A percentile compares a stretch with the other conserved stretches of the same genome.
Evolutionary conservation across 345 rosid genomes (phyloP).

Genomic region (Ricinus communis): DNA sequence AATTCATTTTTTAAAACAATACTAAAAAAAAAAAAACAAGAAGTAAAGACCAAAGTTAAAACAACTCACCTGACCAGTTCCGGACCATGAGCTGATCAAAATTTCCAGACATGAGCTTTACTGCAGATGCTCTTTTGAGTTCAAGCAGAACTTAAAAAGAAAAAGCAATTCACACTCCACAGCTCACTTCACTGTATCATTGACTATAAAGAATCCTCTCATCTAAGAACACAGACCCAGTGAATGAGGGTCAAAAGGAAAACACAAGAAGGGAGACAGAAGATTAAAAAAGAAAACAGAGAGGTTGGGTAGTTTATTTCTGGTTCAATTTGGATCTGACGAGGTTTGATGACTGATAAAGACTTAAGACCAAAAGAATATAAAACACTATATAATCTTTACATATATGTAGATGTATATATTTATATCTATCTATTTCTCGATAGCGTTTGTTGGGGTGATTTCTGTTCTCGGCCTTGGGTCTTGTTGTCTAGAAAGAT

Average conservation of each 20-base stretch:
- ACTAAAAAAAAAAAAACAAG: neutral
- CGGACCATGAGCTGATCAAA: slow-evolving; percentile 34
- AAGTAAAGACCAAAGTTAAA: slow-evolving; percentile 5
- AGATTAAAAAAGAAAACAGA: slow-evolving; percentile 12
- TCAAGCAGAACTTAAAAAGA: slow-evolving; percentile 8
- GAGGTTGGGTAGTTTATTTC: slow-evolving; percentile 32
- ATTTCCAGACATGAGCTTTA: slow-evolving; percentile 50
- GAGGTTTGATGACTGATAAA: slow-evolving; percentile 33
- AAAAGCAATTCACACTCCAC: slow-evolving; percentile 12
- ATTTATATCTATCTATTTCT: neutral
- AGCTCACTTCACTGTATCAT: slow-evolving; percentile 16
- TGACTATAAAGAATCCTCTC: neutral
- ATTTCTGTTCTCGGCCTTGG: too few relatives aligned
- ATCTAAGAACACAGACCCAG: slow-evolving; percentile 2
- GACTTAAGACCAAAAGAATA: slow-evolving; percentile 55
- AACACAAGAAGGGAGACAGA: neutral
- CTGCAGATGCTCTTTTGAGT: slow-evolving; percentile 7
- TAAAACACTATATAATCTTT: neutral
- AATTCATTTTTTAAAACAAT: too few relatives aligned
- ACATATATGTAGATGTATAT: neutral
- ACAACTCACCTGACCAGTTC: slow-evolving; percentile 47
- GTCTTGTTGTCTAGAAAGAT: too few relatives aligned
- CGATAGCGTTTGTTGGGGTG: neutral
- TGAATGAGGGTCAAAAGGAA: slow-evolving; percentile 13
- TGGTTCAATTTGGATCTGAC: slow-evolving; percentile 42